These are phyloP conservation scores for Immersiella caudata DNA, from an alignment of 495 filamentous ascomycete genomes.

Conservation along the genomic window DNA sequence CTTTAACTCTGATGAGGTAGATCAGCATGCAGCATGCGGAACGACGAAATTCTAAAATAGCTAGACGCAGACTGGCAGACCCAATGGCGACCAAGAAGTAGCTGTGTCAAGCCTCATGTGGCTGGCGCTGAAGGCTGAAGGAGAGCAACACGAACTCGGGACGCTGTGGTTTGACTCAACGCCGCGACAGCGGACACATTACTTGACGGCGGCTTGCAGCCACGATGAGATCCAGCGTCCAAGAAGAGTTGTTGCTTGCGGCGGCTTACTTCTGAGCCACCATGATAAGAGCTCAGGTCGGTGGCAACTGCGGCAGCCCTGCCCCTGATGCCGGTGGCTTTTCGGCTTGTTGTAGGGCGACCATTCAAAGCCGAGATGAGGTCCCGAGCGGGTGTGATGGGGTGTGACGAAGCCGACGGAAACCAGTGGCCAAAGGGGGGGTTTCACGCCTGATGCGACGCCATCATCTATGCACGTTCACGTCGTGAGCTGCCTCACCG, in stretches of 20 bases:
- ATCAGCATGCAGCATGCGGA: constrained; percentile 29
- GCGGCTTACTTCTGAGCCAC: constrained; percentile 16
- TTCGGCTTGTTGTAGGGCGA: constrained; percentile 17
- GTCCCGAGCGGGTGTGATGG: not conserved
- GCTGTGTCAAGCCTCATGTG: constrained; percentile 25
- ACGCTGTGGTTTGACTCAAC: not conserved
- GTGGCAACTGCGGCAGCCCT: constrained; percentile 3
- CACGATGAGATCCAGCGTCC: not conserved
- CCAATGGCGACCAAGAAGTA: constrained; percentile 12
- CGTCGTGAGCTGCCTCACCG: not conserved
- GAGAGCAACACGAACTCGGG: not conserved
- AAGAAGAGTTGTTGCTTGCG: not conserved
- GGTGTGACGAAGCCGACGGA: constrained; percentile 1
- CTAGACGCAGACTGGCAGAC: constrained; percentile 5
- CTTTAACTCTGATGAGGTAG: constrained; percentile 24
- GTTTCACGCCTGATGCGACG: constrained; percentile 1
- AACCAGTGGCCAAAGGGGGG: not conserved
- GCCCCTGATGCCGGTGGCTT: constrained; percentile 14
- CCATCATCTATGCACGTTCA: constrained; percentile 7
- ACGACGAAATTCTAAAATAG: constrained; percentile 22
- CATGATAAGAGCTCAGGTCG: not conserved
- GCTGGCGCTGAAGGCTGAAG: constrained; percentile 41
- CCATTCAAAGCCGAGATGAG: constrained; percentile 2
- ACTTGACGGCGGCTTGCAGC: not conserved
- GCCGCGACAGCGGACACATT: not conserved